These are phyloP conservation scores for Herpetospermum pedunculosum DNA, from an alignment of 306 rosid species.

Conservation along the genomic window DNA sequence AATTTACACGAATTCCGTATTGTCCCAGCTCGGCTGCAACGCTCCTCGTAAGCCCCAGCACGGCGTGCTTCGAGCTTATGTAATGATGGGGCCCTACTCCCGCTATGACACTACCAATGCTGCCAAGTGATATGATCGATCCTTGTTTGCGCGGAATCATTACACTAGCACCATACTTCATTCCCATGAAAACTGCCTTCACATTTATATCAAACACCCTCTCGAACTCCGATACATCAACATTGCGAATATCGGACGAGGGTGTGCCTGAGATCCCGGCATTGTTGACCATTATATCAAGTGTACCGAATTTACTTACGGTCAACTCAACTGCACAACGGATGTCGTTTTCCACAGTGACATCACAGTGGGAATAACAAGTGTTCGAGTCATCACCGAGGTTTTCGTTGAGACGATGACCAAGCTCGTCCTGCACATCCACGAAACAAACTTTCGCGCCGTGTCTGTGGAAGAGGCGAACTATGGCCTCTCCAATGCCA, in stretches of 20 bases:
- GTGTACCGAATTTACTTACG: constrained; percentile 45
- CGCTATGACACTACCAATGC: constrained; percentile 39
- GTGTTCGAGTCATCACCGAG: constrained; percentile 29
- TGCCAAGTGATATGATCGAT: constrained; percentile 54
- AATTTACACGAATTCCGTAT: constrained; percentile 50
- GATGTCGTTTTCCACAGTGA: constrained; percentile 48
- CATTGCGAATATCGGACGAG: constrained; percentile 51
- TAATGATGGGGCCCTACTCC: constrained; percentile 62
- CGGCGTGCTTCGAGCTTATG: constrained; percentile 72
- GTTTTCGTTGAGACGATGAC: constrained; percentile 32
- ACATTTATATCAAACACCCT: constrained; percentile 58
- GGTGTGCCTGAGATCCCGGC: constrained; percentile 74
- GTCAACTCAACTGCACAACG: constrained; percentile 41
- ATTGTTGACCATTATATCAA: constrained; percentile 77
- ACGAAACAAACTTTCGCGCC: constrained; percentile 79
- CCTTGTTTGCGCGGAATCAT: constrained; percentile 67
- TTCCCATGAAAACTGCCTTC: constrained; percentile 76
- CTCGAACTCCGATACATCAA: constrained; percentile 51
- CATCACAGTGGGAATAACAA: constrained; percentile 50
- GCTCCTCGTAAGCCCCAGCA: constrained; percentile 61
- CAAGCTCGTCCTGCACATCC: constrained; percentile 64
- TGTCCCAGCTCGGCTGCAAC: constrained; percentile 77
- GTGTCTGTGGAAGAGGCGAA: constrained; percentile 46
- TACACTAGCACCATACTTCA: constrained; percentile 61
- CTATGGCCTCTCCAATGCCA: constrained; percentile 84